Conservation (phyloP, 805 yeast genomes). For the Naumovozyma dairenensis region DNA sequence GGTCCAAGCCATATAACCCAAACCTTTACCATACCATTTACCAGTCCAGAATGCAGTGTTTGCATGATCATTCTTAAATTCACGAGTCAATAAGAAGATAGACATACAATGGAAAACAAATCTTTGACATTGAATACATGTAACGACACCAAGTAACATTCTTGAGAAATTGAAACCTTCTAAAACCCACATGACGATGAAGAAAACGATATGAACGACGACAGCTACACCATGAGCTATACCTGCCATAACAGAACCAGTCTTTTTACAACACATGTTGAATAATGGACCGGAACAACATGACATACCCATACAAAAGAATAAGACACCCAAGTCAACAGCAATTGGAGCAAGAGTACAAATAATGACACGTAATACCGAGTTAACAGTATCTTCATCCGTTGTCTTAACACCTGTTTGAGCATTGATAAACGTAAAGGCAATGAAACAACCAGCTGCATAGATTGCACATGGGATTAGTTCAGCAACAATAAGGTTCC, state of each 20-base stretch:
- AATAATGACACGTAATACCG: constrained; percentile 60
- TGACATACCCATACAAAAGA: constrained; percentile 68
- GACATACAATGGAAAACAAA: constrained; percentile 78
- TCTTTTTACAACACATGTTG: constrained; percentile 91
- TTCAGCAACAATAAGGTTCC: constrained; percentile 62
- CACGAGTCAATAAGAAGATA: constrained; percentile 74
- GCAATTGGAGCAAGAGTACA: constrained; percentile 88
- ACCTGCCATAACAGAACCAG: constrained; percentile 91
- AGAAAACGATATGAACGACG: constrained; percentile 73
- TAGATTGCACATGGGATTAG: constrained; percentile 60
- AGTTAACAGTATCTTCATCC: constrained; percentile 47
- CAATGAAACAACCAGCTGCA: constrained; percentile 72
- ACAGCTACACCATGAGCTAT: constrained; percentile 95
- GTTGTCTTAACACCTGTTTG: constrained; percentile 65
- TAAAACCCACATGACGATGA: constrained; percentile 93
- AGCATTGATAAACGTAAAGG: constrained; percentile 73
- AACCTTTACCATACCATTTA: constrained; percentile 92
- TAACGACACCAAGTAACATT: constrained; percentile 76
- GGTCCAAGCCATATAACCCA: constrained; percentile 89
- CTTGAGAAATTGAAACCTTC: constrained; percentile 86
- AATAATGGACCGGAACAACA: constrained; percentile 97
- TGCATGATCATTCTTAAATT: constrained; percentile 88
- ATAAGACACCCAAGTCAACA: constrained; percentile 77
- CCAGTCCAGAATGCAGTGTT: constrained; percentile 99
- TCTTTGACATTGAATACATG: constrained; percentile 83